These are phyloP conservation scores for Eleusine indica DNA, from an alignment of 176 grass and related monocot genomes.

Conservation along the genomic window DNA sequence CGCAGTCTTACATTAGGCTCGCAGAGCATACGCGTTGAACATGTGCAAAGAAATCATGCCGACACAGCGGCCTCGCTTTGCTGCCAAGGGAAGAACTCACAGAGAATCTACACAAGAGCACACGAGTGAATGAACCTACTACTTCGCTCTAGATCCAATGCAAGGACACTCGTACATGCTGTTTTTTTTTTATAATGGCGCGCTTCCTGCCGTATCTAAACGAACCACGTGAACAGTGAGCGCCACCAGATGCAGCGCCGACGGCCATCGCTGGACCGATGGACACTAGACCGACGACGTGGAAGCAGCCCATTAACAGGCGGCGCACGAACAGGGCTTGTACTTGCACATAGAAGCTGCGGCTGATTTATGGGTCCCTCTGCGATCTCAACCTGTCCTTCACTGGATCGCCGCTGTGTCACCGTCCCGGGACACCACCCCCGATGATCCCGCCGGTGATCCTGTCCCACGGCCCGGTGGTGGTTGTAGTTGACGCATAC, in stretches of 20 bases:
- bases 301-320: neutral
- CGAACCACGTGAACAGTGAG: neutral
- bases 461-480: neutral
- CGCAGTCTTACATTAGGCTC: neutral
- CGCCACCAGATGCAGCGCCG: neutral
- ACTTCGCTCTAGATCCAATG: neutral
- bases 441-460: slow-evolving; percentile 23
- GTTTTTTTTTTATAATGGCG: neutral
- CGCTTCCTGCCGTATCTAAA: neutral
- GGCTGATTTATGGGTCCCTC: neutral
- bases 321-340: neutral
- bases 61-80: neutral
- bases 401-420: neutral
- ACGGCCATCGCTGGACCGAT: neutral
- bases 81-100: neutral
- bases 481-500: neutral
- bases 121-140: neutral
- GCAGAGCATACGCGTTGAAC: neutral
- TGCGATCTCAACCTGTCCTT: neutral
- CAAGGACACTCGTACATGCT: neutral
- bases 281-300: neutral
- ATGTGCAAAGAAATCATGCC: neutral
- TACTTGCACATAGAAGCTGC: neutral
- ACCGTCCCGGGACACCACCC: neutral
- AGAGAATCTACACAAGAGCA: neutral